These are phyloP conservation scores for Penicillium corylophilum DNA, from an alignment of 2,329 filamentous ascomycete genomes.

Conservation along the genomic window DNA sequence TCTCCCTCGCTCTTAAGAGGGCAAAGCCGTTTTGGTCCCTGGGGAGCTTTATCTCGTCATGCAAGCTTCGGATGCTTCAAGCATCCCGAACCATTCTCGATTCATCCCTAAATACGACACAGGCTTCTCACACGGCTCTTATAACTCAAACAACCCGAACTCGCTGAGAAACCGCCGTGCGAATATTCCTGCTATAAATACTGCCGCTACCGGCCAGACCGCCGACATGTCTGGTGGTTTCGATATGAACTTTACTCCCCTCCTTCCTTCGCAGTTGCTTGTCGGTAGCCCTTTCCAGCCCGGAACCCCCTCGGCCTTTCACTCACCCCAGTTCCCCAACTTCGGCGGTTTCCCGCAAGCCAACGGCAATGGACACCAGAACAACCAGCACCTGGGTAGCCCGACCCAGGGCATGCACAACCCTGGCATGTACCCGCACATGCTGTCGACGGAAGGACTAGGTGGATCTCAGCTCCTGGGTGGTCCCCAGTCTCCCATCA, in stretches of 20 bases:
- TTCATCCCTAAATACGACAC: constrained; percentile 69
- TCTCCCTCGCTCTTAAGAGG: background rate
- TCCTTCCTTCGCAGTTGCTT: constrained; percentile 90
- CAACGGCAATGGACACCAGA: constrained; percentile 53
- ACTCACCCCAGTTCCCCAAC: constrained; percentile 86
- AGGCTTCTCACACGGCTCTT: constrained; percentile 89
- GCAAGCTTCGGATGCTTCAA: constrained; percentile 75
- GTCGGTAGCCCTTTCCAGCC: constrained; percentile 97
- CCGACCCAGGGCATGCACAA: constrained; percentile 69
- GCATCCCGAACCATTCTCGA: constrained; percentile 59
- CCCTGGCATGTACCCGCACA: constrained; percentile 76
- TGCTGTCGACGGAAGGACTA: constrained; percentile 83
- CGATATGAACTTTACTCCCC: constrained; percentile 97
- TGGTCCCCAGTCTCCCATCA: constrained; percentile 81
- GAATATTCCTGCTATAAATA: constrained; percentile 93
- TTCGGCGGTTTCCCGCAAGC: constrained; percentile 73
- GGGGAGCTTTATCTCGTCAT: constrained; percentile 62
- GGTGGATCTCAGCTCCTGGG: constrained; percentile 77
- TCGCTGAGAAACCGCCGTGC: constrained; percentile 71
- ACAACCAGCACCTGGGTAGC: constrained; percentile 64
- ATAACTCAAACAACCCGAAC: constrained; percentile 71
- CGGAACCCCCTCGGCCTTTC: constrained; percentile 84
- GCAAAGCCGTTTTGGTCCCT: background rate
- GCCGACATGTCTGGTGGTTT: constrained; percentile 81
- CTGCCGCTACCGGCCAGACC: constrained; percentile 60